Evolutionary conservation across 2,329 filamentous ascomycete genomes (phyloP).

Genomic region (Drechslerella coelobrocha): DNA sequence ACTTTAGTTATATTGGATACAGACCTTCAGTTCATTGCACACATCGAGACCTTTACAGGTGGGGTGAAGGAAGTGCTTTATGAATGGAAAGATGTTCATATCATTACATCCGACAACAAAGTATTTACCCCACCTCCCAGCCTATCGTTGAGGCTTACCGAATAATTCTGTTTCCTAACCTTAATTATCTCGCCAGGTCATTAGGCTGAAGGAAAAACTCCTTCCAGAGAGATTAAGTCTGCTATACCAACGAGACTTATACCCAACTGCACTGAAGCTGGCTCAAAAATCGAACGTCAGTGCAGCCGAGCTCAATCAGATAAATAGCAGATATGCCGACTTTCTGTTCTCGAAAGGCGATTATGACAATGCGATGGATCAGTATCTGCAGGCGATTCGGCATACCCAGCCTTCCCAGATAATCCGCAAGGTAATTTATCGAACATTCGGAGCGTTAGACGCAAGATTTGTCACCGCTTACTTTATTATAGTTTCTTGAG

Average conservation of each 20-base stretch:
- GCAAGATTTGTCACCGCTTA: conserved; percentile 31
- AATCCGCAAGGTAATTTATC: conserved; percentile 49
- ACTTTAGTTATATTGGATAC: conserved; percentile 92
- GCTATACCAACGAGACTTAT: conserved; percentile 91
- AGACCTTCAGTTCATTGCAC: conserved; percentile 85
- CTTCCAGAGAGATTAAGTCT: conserved; percentile 91
- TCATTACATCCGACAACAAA: conserved; percentile 92
- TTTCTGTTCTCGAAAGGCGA: conserved; percentile 93
- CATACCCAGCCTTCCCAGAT: conserved; percentile 51
- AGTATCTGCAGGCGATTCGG: conserved; percentile 85
- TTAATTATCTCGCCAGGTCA: conserved; percentile 55
- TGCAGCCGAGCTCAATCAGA: conserved; percentile 83
- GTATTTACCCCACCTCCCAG: conserved; percentile 60
- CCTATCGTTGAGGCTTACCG: background rate
- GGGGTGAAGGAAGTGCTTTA: conserved; percentile 80
- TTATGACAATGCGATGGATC: conserved; percentile 98
- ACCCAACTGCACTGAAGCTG: conserved; percentile 86
- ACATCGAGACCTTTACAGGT: conserved; percentile 82
- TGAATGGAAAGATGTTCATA: conserved; percentile 89
- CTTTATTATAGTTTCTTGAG: conserved; percentile 74
- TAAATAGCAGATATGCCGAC: conserved; percentile 92
- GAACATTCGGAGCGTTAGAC: background rate
- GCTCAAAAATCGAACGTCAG: conserved; percentile 82
- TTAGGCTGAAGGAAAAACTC: conserved; percentile 82
- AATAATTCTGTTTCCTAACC: background rate